Conservation (phyloP, 768 basidiomycete genomes). For the Hygrocybe coccinea region DNA sequence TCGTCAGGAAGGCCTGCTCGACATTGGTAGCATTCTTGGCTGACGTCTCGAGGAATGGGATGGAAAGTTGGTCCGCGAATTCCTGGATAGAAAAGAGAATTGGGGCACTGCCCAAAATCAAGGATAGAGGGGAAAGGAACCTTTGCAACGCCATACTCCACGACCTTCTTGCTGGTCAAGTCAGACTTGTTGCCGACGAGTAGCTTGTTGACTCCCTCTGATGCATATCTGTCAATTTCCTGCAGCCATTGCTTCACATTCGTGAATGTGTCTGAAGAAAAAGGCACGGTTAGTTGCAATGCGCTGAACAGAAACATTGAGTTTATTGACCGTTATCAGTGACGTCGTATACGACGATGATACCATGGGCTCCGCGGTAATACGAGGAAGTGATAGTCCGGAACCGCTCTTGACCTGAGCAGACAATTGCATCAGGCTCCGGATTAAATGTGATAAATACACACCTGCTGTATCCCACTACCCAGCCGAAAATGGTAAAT, state of each 20-base stretch:
- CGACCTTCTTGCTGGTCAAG: slow-evolving; percentile 93
- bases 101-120: too few relatives aligned
- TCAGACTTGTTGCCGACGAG: slow-evolving; percentile 99
- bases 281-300: slow-evolving; percentile 8
- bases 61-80: slow-evolving; percentile 89
- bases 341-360: slow-evolving; percentile 98
- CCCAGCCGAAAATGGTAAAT: slow-evolving; percentile 12
- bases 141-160: slow-evolving; percentile 85
- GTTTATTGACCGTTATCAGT: slow-evolving; percentile 74
- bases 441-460: slow-evolving; percentile 15
- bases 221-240: slow-evolving; percentile 93
- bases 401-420: slow-evolving; percentile 91
- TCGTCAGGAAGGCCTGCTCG: slow-evolving; percentile 98
- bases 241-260: slow-evolving; percentile 95
- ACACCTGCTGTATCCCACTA: slow-evolving; percentile 97
- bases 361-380: slow-evolving; percentile 97
- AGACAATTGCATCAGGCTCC: slow-evolving; percentile 5
- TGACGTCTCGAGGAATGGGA: slow-evolving; percentile 98
- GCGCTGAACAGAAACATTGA: not conserved
- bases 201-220: slow-evolving; percentile 97
- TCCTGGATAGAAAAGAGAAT: slow-evolving; percentile 44
- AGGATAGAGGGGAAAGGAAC: too few relatives aligned
- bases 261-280: slow-evolving; percentile 73
- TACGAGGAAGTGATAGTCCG: slow-evolving; percentile 99
- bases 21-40: slow-evolving; percentile 99